Conservation (phyloP, 805 yeast genomes). For the Aciculoconidium aculeatum region DNA sequence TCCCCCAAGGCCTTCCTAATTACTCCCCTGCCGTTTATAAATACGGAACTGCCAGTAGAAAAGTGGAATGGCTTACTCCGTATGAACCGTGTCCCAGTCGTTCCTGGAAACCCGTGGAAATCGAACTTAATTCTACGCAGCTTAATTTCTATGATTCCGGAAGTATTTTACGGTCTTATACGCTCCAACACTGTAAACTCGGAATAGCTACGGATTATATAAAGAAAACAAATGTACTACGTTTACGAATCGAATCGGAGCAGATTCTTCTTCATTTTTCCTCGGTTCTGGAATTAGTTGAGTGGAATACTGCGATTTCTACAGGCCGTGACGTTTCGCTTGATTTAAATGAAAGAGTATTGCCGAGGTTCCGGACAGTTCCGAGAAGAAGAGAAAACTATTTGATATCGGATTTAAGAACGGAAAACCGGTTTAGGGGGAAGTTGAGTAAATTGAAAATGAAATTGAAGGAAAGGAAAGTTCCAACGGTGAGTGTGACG, state of each 20-base stretch:
- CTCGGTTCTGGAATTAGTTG: slow-evolving; percentile 59
- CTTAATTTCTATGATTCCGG: slow-evolving; percentile 53
- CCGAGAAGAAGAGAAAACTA: slow-evolving; percentile 53
- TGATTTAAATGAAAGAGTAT: slow-evolving; percentile 64
- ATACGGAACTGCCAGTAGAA: slow-evolving; percentile 53
- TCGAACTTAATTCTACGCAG: slow-evolving; percentile 85
- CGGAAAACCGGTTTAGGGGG: too few species aligned
- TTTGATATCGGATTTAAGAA: too few species aligned
- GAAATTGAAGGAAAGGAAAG: slow-evolving; percentile 3
- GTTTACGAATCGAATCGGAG: slow-evolving; percentile 78
- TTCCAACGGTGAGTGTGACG: slow-evolving; percentile 2
- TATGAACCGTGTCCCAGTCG: slow-evolving; percentile 62
- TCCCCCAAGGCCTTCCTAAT: slow-evolving; percentile 42
- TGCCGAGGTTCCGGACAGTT: slow-evolving; percentile 74
- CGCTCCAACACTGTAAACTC: slow-evolving; percentile 76
- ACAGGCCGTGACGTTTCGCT: slow-evolving; percentile 76
- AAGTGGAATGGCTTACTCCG: slow-evolving; percentile 74
- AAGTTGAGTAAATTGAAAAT: slow-evolving; percentile 7
- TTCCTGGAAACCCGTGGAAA: slow-evolving; percentile 62
- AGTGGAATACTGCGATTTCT: slow-evolving; percentile 70
- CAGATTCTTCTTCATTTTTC: slow-evolving; percentile 69
- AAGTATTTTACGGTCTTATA: slow-evolving; percentile 52
- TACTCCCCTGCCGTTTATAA: slow-evolving; percentile 64
- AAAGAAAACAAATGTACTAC: slow-evolving; percentile 59
- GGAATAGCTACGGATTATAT: slow-evolving; percentile 86